Conservation (phyloP, 2,329 filamentous ascomycete genomes). For the Aspergillus flavus region DNA sequence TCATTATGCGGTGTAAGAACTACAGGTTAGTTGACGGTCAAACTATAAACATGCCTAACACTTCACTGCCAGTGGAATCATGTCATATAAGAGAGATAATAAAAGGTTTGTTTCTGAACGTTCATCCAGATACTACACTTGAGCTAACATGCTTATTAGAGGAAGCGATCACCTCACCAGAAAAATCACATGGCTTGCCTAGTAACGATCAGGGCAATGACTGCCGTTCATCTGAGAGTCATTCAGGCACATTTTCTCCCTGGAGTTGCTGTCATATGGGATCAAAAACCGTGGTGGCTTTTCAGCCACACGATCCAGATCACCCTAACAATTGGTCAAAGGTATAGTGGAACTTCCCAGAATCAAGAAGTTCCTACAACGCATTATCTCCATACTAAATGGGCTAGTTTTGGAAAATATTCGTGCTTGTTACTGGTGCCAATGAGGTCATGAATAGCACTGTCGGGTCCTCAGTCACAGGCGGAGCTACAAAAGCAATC, state of each 20-base stretch:
- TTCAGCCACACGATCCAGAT: constrained; percentile 36
- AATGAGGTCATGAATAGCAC: constrained; percentile 46
- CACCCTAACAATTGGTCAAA: constrained; percentile 39
- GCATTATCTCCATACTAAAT: not conserved
- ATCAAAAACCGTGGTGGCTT: constrained; percentile 40
- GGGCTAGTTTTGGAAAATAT: constrained; percentile 27
- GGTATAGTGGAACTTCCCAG: constrained; percentile 20
- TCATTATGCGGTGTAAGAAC: not conserved
- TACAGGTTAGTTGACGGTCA: not conserved
- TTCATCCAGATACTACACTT: not conserved
- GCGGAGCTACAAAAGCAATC: constrained; percentile 42
- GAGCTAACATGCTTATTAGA: not conserved
- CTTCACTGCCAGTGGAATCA: not conserved
- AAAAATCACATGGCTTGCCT: not conserved
- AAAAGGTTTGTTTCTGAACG: not conserved
- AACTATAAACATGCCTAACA: not conserved
- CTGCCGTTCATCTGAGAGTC: not conserved
- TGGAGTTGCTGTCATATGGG: constrained; percentile 27
- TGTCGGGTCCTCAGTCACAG: constrained; percentile 43
- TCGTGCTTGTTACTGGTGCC: constrained; percentile 40
- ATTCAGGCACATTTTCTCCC: not conserved
- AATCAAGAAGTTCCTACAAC: not conserved
- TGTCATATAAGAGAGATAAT: not conserved
- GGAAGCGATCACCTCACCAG: not conserved
- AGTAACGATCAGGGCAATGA: not conserved